Percentiles rank a stretch among this genome's conserved stretches.
These are phyloP conservation scores for Chaetomium globosum DNA, from an alignment of 2,329 filamentous ascomycete genomes.

Conservation along the genomic window DNA sequence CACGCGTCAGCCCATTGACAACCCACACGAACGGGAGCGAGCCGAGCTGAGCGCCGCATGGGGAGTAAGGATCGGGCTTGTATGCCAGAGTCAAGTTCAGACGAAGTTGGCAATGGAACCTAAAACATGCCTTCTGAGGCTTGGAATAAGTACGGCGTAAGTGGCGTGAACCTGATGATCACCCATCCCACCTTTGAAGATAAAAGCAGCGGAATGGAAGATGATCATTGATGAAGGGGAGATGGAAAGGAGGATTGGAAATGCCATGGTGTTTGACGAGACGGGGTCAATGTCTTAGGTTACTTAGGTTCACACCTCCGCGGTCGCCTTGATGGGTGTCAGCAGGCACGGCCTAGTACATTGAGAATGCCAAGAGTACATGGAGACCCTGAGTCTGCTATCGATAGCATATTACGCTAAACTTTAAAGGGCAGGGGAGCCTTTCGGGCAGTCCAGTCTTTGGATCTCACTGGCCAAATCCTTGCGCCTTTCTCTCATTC, in stretches of 20 bases:
- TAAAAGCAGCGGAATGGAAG: background rate
- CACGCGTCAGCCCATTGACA: slow-evolving; percentile 9
- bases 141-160: background rate
- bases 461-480: slow-evolving; percentile 1
- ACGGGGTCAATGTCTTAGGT: slow-evolving; percentile 2
- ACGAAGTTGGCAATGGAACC: background rate
- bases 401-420: slow-evolving; percentile 31
- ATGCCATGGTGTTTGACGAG: background rate
- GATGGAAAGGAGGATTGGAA: background rate
- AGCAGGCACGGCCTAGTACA: slow-evolving; percentile 23
- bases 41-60: background rate
- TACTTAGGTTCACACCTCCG: slow-evolving; percentile 3
- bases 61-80: background rate
- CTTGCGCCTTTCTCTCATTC: background rate
- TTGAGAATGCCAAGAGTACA: slow-evolving; percentile 32
- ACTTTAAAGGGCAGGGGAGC: slow-evolving; percentile 6
- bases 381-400: slow-evolving; percentile 20
- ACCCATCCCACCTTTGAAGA: background rate
- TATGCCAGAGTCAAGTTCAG: background rate
- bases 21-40: background rate
- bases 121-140: background rate
- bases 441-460: background rate
- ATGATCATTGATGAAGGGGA: background rate
- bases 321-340: slow-evolving; percentile 16
- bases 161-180: background rate